Evolutionary conservation across 192 early-diverging fungal genomes (phyloP), one percentile per base, ranked within the genome.

Genomic region (Diversispora epigaea): DNA sequence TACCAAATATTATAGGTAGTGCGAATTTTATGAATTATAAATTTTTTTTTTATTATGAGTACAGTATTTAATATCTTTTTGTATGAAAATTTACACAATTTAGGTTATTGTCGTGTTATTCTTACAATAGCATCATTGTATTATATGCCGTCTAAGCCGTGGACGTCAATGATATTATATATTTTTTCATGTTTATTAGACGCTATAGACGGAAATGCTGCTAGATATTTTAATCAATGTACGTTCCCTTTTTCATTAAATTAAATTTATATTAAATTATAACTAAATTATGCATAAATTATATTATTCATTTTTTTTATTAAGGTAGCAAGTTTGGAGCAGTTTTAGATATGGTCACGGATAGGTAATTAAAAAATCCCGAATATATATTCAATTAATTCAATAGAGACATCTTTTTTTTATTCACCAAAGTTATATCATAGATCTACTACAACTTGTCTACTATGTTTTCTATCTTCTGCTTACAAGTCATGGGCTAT

Each of bases 271-370:
- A 44, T 64, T 45, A 19, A 12, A 49, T 69, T 71, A 54, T 17
- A 14, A 17, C 50, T n/a, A 9, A 71, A 14, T 50, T 19, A 7
- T 10, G 32, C 4, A 41, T 52, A 44, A 32, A 4, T 21, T 17
- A 50, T 49, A n/a, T 17, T 58, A 54, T 17, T 41, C 79, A 56
- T 21, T 71, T 47, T 52, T 64, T 44, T 55, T 70, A 71, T 45
- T 17, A 79, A 89, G 88, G 89, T 68, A 94, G 90, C 83, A 90
- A 91, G 68, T 98, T 98, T 84, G 98, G 98, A 46, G 94, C 94
- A 39, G 96, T 98, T 17, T 84, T 99, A 44, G 98, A 99, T 78
- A 99, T 99, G 98, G 96, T 99, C 57, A 98, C 97, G 39, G 98
- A 99, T 83, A 88, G 93, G 88, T 92, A 84, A 44, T 63, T 54